Evolutionary conservation across 2,329 filamentous ascomycete species (phyloP).

Genomic region (Huntiella moniliformis): DNA sequence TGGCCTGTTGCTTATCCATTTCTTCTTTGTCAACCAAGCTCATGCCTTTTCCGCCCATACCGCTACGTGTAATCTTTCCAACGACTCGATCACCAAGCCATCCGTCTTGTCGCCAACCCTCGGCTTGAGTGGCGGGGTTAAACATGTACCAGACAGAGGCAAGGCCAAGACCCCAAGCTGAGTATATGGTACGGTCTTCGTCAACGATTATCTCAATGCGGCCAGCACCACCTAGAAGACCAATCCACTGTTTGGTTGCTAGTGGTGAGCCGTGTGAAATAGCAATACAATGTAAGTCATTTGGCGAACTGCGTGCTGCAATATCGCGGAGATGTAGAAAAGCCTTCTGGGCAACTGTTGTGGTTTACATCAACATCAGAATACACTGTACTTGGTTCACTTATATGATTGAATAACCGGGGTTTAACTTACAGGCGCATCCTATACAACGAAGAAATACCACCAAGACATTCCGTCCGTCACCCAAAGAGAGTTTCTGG

Average conservation of each 20-base stretch:
- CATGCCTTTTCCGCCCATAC: conserved; percentile 4
- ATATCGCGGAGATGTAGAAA: conserved; percentile 37
- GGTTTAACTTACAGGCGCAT: conserved; percentile 30
- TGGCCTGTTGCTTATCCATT: background rate
- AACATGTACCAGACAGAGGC: conserved; percentile 32
- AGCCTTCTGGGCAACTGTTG: conserved; percentile 34
- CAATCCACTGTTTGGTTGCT: conserved; percentile 38
- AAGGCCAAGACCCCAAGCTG: conserved; percentile 38
- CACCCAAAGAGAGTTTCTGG: conserved; percentile 24
- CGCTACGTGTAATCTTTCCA: conserved; percentile 19
- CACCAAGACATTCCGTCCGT: conserved; percentile 27
- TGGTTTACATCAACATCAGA: background rate
- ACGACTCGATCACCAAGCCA: conserved; percentile 35
- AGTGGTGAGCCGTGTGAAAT: conserved; percentile 38
- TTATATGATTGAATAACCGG: conserved; percentile 5
- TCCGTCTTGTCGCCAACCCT: conserved; percentile 31
- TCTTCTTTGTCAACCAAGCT: conserved; percentile 4
- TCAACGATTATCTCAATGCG: conserved; percentile 36
- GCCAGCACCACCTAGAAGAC: conserved; percentile 38
- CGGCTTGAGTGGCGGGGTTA: conserved; percentile 32
- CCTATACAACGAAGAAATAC: conserved; percentile 37
- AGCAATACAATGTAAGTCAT: conserved; percentile 34
- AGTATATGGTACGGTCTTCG: conserved; percentile 36
- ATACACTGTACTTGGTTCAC: background rate
- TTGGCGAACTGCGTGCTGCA: conserved; percentile 28